Conservation (phyloP, 148 eudicot species). For the Fagopyrum tataricum region DNA sequence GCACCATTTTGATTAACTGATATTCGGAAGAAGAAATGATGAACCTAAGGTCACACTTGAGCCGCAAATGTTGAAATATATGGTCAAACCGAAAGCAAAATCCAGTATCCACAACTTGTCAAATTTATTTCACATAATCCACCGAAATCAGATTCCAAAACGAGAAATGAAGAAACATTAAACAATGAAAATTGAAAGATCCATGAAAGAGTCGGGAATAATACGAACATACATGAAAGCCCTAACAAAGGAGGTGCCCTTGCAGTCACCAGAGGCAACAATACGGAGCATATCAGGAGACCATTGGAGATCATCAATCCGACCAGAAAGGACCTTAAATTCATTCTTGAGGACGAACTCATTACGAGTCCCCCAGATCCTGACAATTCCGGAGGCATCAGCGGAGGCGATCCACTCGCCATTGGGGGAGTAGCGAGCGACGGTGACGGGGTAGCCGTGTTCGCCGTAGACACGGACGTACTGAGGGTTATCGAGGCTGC, state of each 20-base stretch:
- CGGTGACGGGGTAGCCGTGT: conserved; percentile 76
- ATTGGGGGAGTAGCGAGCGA: conserved; percentile 83
- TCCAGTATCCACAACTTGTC: background rate
- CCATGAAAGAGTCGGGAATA: background rate
- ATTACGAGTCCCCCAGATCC: conserved; percentile 93
- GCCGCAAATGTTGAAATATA: background rate
- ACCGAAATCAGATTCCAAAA: background rate
- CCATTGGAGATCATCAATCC: conserved; percentile 96
- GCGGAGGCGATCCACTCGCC: conserved; percentile 97
- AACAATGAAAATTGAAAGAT: background rate
- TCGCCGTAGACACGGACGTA: conserved; percentile 62
- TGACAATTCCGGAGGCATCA: conserved; percentile 69
- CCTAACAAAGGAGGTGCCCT: conserved; percentile 80
- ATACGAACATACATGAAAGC: conserved; percentile 68
- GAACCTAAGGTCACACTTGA: background rate
- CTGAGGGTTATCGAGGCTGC: conserved; percentile 60
- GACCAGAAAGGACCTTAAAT: conserved; percentile 74
- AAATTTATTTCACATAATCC: background rate
- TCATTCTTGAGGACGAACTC: conserved; percentile 77
- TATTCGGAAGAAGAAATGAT: background rate
- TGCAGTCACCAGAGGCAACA: conserved; percentile 91
- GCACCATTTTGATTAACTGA: background rate
- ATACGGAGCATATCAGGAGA: conserved; percentile 71
- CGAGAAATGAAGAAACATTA: background rate
- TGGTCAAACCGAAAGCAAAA: background rate